A percentile compares a stretch with the other conserved stretches of the same genome.
Conservation (phyloP, 148 eudicot genomes). For the Simmondsia chinensis region DNA sequence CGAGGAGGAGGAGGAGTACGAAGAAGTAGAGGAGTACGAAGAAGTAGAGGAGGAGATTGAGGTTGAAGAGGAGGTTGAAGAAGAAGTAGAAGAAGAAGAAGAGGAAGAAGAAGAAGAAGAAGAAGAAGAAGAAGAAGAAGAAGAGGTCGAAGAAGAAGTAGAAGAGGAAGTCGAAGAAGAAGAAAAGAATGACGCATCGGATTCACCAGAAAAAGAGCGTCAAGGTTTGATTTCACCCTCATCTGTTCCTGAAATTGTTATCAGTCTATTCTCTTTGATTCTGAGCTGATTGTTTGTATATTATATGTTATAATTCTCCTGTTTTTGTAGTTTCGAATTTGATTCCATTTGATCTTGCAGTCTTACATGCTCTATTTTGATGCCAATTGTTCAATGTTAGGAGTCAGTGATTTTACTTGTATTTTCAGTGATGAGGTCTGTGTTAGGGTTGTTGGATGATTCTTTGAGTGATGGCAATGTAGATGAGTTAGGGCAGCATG, state of each 20-base stretch:
- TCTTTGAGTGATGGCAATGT: too few relatives aligned
- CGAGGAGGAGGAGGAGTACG: slow-evolving; percentile 2
- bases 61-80: slow-evolving; percentile 20
- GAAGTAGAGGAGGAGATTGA: slow-evolving; percentile 16
- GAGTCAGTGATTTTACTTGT: too few relatives aligned
- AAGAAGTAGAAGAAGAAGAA: slow-evolving; percentile 16
- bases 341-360: too few relatives aligned
- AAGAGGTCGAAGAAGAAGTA: slow-evolving; percentile 13
- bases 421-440: too few relatives aligned
- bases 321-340: too few relatives aligned
- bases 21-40: slow-evolving; percentile 14
- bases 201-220: background rate
- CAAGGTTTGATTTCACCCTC: background rate
- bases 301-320: too few relatives aligned
- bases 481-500: too few relatives aligned
- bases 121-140: slow-evolving; percentile 1
- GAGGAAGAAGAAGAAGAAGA: slow-evolving; percentile 14
- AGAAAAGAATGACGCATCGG: background rate
- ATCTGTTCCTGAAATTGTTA: background rate
- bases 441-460: too few relatives aligned
- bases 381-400: too few relatives aligned
- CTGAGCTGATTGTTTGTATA: too few relatives aligned
- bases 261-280: too few relatives aligned
- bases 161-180: slow-evolving; percentile 16
- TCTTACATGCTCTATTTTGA: too few relatives aligned